phyloP scores from a whole-genome alignment of 768 basidiomycete genomes.

The Amanita exitialis region DNA sequence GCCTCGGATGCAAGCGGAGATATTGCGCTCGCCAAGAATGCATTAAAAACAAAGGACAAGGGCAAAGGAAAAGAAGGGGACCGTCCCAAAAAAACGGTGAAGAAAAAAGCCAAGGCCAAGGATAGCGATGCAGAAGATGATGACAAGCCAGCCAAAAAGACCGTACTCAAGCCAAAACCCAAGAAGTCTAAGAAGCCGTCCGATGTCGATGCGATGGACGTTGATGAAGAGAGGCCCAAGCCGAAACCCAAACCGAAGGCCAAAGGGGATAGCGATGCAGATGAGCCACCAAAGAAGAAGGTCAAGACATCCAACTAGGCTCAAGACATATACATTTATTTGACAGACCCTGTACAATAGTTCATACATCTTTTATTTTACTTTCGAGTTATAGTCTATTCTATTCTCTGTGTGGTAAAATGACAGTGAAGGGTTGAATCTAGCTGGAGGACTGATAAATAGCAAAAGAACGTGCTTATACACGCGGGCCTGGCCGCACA shows the following conservation, averaged over 20 bases:
- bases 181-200: conserved; percentile 17
- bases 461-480: neutral
- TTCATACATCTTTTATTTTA: neutral
- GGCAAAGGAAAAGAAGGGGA: conserved; percentile 26
- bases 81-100: conserved; percentile 20
- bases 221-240: conserved; percentile 33
- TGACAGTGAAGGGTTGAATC: neutral
- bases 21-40: conserved; percentile 41
- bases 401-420: neutral
- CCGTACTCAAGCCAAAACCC: conserved; percentile 34
- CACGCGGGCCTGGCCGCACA: neutral
- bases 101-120: conserved; percentile 23
- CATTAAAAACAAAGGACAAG: conserved; percentile 34
- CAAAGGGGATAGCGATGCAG: conserved; percentile 28
- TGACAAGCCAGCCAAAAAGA: conserved; percentile 17
- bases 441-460: neutral
- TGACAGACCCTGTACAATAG: neutral
- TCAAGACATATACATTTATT: neutral
- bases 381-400: neutral
- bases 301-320: conserved; percentile 42
- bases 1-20: conserved; percentile 84
- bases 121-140: conserved; percentile 32
- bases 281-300: conserved; percentile 66
- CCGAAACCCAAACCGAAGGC: conserved; percentile 28
- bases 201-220: conserved; percentile 40